Evolutionary conservation across 192 early-diverging fungal genomes (phyloP).

Genomic region (Backusella liffmaniae): DNA sequence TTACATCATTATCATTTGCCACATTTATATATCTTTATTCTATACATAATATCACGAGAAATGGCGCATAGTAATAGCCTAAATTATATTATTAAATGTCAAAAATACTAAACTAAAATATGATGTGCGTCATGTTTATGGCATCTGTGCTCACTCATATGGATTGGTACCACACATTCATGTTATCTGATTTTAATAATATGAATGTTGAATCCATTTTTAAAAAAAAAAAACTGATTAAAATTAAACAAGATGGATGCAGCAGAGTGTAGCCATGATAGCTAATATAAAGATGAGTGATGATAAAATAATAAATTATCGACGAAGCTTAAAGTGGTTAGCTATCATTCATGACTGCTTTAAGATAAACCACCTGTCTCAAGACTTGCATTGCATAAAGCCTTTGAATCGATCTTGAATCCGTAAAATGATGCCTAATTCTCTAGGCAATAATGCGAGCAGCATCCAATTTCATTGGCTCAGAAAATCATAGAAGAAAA

Average conservation of each 20-base stretch:
- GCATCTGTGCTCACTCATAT: background rate
- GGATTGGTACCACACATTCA: background rate
- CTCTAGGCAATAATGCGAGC: too few relatives aligned
- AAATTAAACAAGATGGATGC: too few relatives aligned
- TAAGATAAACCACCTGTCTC: background rate
- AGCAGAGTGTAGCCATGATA: too few relatives aligned
- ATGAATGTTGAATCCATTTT: background rate
- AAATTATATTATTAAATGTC: background rate
- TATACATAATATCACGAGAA: background rate
- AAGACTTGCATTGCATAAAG: background rate
- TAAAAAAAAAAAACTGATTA: too few relatives aligned
- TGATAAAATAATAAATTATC: too few relatives aligned
- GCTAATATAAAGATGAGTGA: too few relatives aligned
- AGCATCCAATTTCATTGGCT: too few relatives aligned
- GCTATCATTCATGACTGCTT: background rate
- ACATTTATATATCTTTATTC: background rate
- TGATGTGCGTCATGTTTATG: background rate
- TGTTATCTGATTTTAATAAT: background rate
- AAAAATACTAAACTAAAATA: background rate
- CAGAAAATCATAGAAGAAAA: background rate
- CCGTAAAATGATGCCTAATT: too few relatives aligned
- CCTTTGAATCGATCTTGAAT: background rate
- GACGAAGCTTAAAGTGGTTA: too few relatives aligned
- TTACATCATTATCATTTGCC: conserved; percentile 1
- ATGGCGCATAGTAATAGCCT: background rate